Conservation (phyloP, 208 protist genomes). For the Leptomonas pyrrhocoris region DNA sequence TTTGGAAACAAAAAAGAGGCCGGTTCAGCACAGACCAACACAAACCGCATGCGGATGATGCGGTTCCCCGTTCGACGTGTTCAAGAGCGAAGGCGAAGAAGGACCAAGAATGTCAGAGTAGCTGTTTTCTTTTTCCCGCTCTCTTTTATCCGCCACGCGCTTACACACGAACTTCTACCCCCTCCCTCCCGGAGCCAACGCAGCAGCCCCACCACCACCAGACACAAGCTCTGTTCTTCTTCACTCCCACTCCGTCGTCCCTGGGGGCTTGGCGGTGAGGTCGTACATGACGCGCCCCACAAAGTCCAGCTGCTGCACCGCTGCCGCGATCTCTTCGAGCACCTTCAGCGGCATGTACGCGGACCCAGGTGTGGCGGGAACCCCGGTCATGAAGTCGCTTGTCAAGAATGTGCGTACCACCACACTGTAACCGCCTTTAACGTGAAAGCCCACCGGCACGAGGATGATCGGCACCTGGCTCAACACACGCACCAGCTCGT, state of each 20-base stretch:
- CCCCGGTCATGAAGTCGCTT: conserved; percentile 97
- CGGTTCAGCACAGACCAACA: no score
- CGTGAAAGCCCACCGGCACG: conserved; percentile 90
- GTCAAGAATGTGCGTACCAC: conserved; percentile 97
- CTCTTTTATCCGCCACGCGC: no score
- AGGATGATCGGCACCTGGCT: conserved; percentile 95
- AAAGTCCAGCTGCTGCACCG: conserved; percentile 72
- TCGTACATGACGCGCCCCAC: conserved; percentile 95
- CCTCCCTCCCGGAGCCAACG: no score
- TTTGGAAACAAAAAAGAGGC: no score
- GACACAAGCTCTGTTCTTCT: neutral
- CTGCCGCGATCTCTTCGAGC: conserved; percentile 83
- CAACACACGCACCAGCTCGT: conserved; percentile 82
- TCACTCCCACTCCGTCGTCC: conserved; percentile 98
- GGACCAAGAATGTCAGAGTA: no score
- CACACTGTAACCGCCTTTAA: conserved; percentile 61
- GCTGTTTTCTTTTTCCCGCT: no score
- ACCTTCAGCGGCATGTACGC: conserved; percentile 82
- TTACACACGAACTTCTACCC: no score
- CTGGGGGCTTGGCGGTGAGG: conserved; percentile 97
- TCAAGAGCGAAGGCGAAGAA: no score
- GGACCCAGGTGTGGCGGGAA: conserved; percentile 86
- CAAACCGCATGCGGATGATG: no score
- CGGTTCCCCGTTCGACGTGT: no score
- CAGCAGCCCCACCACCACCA: no score